A percentile compares a stretch with the other conserved stretches of the same genome.
Conservation (phyloP, 441 rosid species). For the Daphne laureola region DNA sequence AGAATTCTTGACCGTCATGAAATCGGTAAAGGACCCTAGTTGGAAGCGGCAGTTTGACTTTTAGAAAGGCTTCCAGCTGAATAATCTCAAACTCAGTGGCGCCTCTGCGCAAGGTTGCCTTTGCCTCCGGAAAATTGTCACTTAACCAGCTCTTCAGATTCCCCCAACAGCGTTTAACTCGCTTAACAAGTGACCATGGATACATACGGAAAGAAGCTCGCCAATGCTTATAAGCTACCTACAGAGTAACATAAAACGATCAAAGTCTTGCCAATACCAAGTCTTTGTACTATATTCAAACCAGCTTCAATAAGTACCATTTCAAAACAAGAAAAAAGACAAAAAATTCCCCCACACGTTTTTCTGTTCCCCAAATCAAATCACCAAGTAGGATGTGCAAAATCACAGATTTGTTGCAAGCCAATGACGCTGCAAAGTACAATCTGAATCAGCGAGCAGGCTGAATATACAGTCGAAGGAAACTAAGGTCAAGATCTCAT, state of each 20-base stretch:
- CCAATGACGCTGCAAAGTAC: no score
- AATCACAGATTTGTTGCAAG: no score
- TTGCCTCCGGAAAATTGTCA: slow-evolving; percentile 62
- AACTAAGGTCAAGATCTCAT: no score
- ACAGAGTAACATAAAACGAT: slow-evolving; percentile 5
- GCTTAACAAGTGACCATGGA: slow-evolving; percentile 71
- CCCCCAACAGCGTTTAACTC: slow-evolving; percentile 76
- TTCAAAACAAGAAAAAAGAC: no score
- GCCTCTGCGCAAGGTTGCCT: slow-evolving; percentile 58
- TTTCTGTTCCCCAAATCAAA: no score
- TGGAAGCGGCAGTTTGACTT: slow-evolving; percentile 67
- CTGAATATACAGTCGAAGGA: no score
- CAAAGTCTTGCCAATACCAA: no score
- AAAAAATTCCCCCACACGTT: no score
- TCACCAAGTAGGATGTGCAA: no score
- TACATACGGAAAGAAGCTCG: slow-evolving; percentile 64
- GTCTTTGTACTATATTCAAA: no score
- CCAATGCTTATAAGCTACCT: slow-evolving; percentile 66
- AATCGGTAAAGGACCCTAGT: slow-evolving; percentile 78
- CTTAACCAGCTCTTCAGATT: slow-evolving; percentile 49
- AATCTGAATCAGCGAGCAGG: no score
- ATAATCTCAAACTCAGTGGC: slow-evolving; percentile 60
- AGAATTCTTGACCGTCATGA: slow-evolving; percentile 62
- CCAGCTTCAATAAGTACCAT: no score
- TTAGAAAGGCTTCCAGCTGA: slow-evolving; percentile 36